A percentile compares a stretch with the other conserved stretches of the same genome.
phyloP scores from a whole-genome alignment of 1,284 basidiomycete genomes.

The Moniliella sp. region DNA sequence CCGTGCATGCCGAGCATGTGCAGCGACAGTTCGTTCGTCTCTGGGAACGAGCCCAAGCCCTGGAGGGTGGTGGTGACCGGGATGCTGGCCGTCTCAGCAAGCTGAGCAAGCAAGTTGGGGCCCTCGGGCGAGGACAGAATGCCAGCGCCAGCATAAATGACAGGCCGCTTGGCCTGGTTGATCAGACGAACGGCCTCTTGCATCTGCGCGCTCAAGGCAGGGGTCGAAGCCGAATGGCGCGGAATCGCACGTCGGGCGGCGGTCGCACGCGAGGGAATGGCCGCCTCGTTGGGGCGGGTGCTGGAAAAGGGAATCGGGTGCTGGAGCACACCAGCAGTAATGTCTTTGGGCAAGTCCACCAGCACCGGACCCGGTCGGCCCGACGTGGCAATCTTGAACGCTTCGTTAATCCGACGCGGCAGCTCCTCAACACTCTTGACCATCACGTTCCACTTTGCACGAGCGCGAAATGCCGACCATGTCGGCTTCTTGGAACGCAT shows the following conservation, averaged over 20 bases:
- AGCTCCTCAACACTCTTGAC: conserved; percentile 89
- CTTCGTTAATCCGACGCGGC: conserved; percentile 87
- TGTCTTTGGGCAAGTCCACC: conserved; percentile 89
- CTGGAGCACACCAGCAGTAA: conserved; percentile 74
- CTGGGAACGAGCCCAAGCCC: conserved; percentile 83
- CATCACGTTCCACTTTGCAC: conserved; percentile 99
- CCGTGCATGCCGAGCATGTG: conserved; percentile 99
- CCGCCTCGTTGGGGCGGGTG: conserved; percentile 54
- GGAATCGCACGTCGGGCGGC: no score
- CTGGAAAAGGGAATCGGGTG: conserved; percentile 67
- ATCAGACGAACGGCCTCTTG: conserved; percentile 68
- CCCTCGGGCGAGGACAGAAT: conserved; percentile 63
- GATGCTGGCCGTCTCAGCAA: conserved; percentile 68
- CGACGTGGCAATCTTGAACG: conserved; percentile 93
- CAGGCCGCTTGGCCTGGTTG: conserved; percentile 66
- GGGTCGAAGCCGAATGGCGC: no score
- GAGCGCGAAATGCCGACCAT: conserved; percentile 80
- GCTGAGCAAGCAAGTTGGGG: conserved; percentile 60
- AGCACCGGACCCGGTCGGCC: conserved; percentile 90
- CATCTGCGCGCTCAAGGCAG: conserved; percentile 45
- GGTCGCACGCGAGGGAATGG: conserved; percentile 23
- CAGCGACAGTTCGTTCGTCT: conserved; percentile 55
- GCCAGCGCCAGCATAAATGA: conserved; percentile 85
- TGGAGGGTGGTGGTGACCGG: conserved; percentile 91
- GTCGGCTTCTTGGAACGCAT: conserved; percentile 96